Conservation (phyloP, 2,329 filamentous ascomycete genomes). For the Talaromyces sp. region DNA sequence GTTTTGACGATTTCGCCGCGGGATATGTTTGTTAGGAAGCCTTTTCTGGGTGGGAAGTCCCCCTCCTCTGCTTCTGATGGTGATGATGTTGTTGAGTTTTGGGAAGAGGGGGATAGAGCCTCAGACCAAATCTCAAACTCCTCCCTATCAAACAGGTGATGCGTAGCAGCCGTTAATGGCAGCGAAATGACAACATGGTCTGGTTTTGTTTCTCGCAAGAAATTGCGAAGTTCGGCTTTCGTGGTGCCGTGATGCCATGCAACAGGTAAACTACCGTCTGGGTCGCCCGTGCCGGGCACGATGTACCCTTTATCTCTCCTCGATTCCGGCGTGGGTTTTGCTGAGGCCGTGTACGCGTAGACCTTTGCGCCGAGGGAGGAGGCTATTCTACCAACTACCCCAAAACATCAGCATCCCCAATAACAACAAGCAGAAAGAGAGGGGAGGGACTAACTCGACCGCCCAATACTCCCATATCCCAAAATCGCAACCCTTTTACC, state of each 20-base stretch:
- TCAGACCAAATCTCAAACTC: conserved; percentile 57
- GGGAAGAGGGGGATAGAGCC: conserved; percentile 12
- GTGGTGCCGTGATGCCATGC: conserved; percentile 59
- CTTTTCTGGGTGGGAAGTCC: conserved; percentile 34
- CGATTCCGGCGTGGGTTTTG: conserved; percentile 65
- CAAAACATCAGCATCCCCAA: conserved; percentile 18
- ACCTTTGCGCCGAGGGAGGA: conserved; percentile 69
- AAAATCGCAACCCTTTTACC: conserved; percentile 60
- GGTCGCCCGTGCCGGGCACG: conserved; percentile 64
- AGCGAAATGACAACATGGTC: conserved; percentile 59
- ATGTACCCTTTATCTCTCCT: conserved; percentile 65
- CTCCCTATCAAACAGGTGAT: conserved; percentile 52
- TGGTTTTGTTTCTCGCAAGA: conserved; percentile 53
- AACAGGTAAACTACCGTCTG: conserved; percentile 54
- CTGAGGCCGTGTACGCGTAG: conserved; percentile 71
- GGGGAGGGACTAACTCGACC: conserved; percentile 51
- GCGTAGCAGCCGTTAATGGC: conserved; percentile 58
- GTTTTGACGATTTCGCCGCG: conserved; percentile 64
- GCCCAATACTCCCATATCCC: conserved; percentile 62
- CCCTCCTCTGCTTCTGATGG: neutral
- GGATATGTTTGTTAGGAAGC: conserved; percentile 70
- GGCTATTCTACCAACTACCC: conserved; percentile 55
- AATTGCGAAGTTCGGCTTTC: conserved; percentile 53
- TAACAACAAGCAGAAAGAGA: neutral
- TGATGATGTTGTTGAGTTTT: neutral